These are phyloP conservation scores for Tulasnella sp. DNA, from an alignment of 768 basidiomycete species.

Conservation along the genomic window DNA sequence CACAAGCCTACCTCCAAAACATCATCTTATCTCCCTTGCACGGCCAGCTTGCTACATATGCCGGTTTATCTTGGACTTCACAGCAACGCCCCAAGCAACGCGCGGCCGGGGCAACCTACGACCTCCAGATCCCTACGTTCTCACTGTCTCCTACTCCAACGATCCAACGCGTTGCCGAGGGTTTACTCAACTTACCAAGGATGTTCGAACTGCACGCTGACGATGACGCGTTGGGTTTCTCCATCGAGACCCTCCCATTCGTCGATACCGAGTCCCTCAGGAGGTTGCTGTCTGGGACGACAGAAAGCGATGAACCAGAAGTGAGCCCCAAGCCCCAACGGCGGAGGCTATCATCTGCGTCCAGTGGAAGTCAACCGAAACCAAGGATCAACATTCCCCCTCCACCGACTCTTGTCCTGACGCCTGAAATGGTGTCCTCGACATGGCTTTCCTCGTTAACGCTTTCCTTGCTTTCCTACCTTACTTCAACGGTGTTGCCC, in stretches of 20 bases:
- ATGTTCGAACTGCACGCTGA: constrained; percentile 90
- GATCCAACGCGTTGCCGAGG: constrained; percentile 82
- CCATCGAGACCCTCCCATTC: constrained; percentile 67
- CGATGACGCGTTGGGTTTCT: constrained; percentile 83
- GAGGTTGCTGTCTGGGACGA: constrained; percentile 5
- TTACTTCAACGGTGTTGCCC: constrained; percentile 61
- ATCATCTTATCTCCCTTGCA: constrained; percentile 77
- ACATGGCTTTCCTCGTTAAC: constrained; percentile 92
- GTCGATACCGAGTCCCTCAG: constrained; percentile 38
- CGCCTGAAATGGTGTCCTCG: constrained; percentile 71
- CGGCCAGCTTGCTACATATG: constrained; percentile 58
- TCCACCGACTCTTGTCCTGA: constrained; percentile 27
- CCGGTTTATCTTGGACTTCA: constrained; percentile 55
- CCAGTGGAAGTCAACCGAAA: not conserved
- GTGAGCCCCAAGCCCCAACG: not conserved
- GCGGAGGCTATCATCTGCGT: constrained; percentile 9
- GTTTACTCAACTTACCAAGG: constrained; percentile 83
- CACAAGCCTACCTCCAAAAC: constrained; percentile 65
- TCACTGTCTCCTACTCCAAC: constrained; percentile 83
- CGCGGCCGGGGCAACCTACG: constrained; percentile 35
- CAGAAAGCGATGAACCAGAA: not conserved
- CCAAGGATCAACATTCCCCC: not conserved
- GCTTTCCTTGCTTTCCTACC: constrained; percentile 58
- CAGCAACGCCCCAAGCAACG: constrained; percentile 37
- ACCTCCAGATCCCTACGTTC: constrained; percentile 72